phyloP scores from a whole-genome alignment of 192 early-diverging fungal genomes.

The Podila minutissima region DNA sequence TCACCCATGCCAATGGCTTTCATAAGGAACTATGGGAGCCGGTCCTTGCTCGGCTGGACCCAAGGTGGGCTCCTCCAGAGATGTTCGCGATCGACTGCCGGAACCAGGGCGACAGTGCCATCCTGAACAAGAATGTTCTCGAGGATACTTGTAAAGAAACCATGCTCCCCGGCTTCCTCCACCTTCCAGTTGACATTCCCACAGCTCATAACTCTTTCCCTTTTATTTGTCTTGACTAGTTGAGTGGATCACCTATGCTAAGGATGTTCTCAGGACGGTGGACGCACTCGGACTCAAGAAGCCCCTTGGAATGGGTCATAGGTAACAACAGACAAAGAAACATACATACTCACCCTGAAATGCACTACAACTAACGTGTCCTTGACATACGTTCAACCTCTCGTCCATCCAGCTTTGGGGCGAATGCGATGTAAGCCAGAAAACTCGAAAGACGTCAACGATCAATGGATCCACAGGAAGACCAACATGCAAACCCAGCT shows the following conservation, averaged over 20 bases:
- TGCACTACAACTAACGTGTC: too few relatives aligned
- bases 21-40: slow-evolving; percentile 62
- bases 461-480: too few relatives aligned
- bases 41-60: slow-evolving; percentile 32
- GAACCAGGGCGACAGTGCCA: slow-evolving; percentile 62
- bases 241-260: slow-evolving; percentile 55
- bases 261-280: slow-evolving; percentile 52
- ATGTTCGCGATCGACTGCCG: slow-evolving; percentile 57
- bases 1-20: slow-evolving; percentile 63
- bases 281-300: slow-evolving; percentile 23
- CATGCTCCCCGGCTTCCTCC: neutral
- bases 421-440: neutral
- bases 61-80: slow-evolving; percentile 15
- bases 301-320: slow-evolving; percentile 62
- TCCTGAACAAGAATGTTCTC: slow-evolving; percentile 47
- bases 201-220: neutral
- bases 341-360: too few relatives aligned
- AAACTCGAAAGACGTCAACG: too few relatives aligned
- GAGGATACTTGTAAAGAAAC: slow-evolving; percentile 27
- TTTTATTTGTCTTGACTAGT: slow-evolving; percentile 15
- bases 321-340: slow-evolving; percentile 13
- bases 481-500: too few relatives aligned
- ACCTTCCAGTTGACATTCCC: neutral
- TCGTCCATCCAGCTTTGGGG: neutral
- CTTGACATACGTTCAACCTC: neutral